Evolutionary conservation across 345 rosid genomes (phyloP).

Genomic region (Lepidium africanum): DNA sequence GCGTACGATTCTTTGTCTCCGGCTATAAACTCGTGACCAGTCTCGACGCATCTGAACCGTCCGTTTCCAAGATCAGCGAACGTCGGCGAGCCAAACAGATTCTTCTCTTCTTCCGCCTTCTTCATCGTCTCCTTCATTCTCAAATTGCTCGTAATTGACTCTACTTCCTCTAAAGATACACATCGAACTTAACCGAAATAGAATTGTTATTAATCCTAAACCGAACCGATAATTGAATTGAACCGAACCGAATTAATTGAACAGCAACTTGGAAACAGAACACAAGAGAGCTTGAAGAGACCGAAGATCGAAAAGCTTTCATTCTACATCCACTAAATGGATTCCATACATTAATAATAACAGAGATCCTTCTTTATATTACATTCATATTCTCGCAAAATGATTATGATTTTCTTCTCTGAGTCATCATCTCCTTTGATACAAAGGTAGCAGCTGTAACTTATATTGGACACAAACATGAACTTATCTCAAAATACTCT

Average conservation of each 20-base stretch:
- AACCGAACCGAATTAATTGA: background rate
- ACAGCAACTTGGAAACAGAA: background rate
- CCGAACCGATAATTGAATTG: background rate
- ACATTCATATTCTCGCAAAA: too few relatives aligned
- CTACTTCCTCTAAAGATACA: background rate
- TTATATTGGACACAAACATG: background rate
- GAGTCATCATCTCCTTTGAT: background rate
- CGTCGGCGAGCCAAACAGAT: conserved; percentile 56
- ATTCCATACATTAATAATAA: too few relatives aligned
- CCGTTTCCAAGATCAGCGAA: conserved; percentile 58
- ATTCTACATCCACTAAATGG: too few relatives aligned
- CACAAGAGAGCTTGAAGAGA: background rate
- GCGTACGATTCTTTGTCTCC: conserved; percentile 66
- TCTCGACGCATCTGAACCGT: conserved; percentile 74
- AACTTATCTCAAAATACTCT: background rate
- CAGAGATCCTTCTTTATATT: too few relatives aligned
- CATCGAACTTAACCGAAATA: background rate
- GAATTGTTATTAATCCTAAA: background rate
- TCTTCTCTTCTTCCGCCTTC: conserved; percentile 38
- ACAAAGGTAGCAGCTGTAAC: background rate
- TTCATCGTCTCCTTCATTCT: background rate
- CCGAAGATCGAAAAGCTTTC: too few relatives aligned
- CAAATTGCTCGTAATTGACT: background rate
- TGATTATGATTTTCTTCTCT: background rate
- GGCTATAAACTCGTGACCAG: conserved; percentile 66